Evolutionary conservation across 1,139 yeast species (phyloP).

Genomic region (Zygoascus meyerae): DNA sequence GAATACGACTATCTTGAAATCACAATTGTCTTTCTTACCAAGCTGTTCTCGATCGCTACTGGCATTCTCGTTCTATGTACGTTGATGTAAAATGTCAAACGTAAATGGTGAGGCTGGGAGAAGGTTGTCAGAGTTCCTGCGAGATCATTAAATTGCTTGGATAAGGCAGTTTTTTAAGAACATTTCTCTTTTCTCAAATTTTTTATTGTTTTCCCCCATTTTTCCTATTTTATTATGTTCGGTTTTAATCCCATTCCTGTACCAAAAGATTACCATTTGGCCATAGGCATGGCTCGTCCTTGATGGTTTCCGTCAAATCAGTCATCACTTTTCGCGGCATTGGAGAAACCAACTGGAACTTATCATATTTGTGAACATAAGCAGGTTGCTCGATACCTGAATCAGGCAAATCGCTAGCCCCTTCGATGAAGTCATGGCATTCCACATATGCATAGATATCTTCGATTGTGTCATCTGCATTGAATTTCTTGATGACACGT

Average conservation of each 20-base stretch:
- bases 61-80: no score
- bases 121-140: no score
- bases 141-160: no score
- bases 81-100: no score
- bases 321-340: constrained; percentile 45
- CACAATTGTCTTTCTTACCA: constrained; percentile 1
- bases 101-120: no score
- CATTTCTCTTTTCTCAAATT: no score
- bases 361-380: constrained; percentile 40
- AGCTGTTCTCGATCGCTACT: constrained; percentile 5
- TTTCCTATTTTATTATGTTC: no score
- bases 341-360: constrained; percentile 47
- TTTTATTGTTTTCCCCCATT: no score
- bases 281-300: constrained; percentile 43
- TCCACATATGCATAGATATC: constrained; percentile 67
- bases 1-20: background rate
- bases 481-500: constrained; percentile 53
- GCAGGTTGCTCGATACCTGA: constrained; percentile 15
- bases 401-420: constrained; percentile 30
- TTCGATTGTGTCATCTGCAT: constrained; percentile 43
- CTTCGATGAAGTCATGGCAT: constrained; percentile 26
- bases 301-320: constrained; percentile 34
- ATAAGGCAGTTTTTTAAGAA: no score
- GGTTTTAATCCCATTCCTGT: constrained; percentile 32
- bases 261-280: constrained; percentile 59